phyloP scores from a whole-genome alignment of 495 filamentous ascomycete genomes.

The Parathielavia appendiculata region DNA sequence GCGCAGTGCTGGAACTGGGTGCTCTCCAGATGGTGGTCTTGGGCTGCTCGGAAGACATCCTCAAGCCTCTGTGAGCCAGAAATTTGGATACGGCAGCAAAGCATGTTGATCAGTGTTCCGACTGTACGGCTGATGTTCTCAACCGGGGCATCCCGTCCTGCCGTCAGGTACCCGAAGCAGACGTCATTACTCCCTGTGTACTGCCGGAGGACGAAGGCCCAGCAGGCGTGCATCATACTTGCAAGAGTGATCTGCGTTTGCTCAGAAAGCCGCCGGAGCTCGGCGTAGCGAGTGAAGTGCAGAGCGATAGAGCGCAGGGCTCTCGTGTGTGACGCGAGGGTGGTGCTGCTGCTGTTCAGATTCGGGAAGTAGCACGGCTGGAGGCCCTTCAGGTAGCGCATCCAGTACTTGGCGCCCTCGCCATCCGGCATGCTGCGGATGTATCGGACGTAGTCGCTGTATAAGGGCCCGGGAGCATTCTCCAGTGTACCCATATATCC shows the following conservation, averaged over 20 bases:
- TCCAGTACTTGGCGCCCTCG: constrained; percentile 51
- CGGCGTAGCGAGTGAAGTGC: constrained; percentile 20
- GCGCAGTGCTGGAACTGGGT: constrained; percentile 50
- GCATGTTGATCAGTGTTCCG: constrained; percentile 54
- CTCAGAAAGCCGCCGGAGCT: constrained; percentile 24
- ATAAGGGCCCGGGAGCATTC: constrained; percentile 40
- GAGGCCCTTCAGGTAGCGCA: constrained; percentile 43
- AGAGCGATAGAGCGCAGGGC: constrained; percentile 9
- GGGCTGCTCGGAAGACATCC: constrained; percentile 42
- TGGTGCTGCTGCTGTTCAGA: constrained; percentile 4
- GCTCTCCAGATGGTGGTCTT: constrained; percentile 46
- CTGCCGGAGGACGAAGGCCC: constrained; percentile 34
- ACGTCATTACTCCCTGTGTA: constrained; percentile 34
- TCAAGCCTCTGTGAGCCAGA: constrained; percentile 28
- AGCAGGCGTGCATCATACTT: constrained; percentile 39
- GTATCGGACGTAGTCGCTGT: constrained; percentile 52
- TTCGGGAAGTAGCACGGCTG: constrained; percentile 51
- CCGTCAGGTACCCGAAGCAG: constrained; percentile 54
- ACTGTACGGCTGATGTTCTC: constrained; percentile 41
- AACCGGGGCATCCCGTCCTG: constrained; percentile 44
- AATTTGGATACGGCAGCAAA: constrained; percentile 47
- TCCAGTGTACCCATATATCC: constrained; percentile 40
- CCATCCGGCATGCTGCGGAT: constrained; percentile 35
- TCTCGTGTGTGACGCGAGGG: not conserved
- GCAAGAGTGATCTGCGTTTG: constrained; percentile 23